phyloP scores from a whole-genome alignment of 2,329 filamentous ascomycete species.

The Cordyceps militaris region DNA sequence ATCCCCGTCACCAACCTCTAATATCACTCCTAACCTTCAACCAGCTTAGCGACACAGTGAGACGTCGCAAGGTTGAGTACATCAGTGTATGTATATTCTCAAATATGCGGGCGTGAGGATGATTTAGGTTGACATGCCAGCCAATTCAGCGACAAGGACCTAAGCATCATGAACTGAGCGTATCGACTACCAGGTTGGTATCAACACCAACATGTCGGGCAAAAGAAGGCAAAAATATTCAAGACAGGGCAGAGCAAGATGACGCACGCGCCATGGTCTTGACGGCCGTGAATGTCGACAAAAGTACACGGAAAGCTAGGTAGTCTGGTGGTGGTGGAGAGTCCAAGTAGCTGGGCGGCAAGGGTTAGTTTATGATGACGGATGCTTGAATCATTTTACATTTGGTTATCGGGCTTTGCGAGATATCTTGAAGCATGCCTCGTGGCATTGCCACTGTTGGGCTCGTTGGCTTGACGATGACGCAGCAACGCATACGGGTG shows the following conservation, averaged over 20 bases:
- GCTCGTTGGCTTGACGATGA: conserved; percentile 52
- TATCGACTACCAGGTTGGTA: conserved; percentile 75
- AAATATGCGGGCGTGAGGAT: conserved; percentile 69
- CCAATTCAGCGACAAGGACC: conserved; percentile 61
- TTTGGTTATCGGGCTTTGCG: conserved; percentile 72
- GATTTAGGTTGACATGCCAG: conserved; percentile 69
- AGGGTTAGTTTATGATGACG: conserved; percentile 86
- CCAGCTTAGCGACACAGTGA: conserved; percentile 73
- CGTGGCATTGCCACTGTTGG: conserved; percentile 67
- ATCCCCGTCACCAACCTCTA: conserved; percentile 72
- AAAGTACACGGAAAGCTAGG: conserved; percentile 50
- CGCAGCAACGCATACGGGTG: neutral
- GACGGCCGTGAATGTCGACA: conserved; percentile 73
- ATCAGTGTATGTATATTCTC: conserved; percentile 74
- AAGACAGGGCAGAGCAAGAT: conserved; percentile 70
- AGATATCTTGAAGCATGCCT: conserved; percentile 63
- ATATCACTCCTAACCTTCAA: conserved; percentile 67
- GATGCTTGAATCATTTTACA: conserved; percentile 72
- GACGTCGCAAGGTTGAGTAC: conserved; percentile 68
- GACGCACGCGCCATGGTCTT: conserved; percentile 94
- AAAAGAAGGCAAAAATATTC: conserved; percentile 72
- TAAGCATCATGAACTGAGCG: conserved; percentile 74
- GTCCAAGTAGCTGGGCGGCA: conserved; percentile 83
- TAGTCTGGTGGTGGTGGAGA: too few relatives aligned
- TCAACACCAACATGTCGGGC: conserved; percentile 65